Conservation (phyloP, 352 stramenopile species). For the Pythium aquatile region DNA sequence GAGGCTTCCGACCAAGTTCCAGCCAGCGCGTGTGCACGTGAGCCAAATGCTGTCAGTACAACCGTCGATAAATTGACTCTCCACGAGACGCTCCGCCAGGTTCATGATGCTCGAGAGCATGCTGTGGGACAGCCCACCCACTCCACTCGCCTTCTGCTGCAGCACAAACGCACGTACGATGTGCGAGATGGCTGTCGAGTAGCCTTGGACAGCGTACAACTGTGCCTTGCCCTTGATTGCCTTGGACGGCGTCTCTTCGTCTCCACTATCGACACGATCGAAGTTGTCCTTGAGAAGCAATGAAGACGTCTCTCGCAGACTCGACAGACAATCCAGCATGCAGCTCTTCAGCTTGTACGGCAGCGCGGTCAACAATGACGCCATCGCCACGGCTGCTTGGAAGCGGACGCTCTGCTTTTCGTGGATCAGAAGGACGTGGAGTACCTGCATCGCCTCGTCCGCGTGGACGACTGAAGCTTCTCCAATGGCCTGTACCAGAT, state of each 20-base stretch:
- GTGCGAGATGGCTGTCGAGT: slow-evolving; percentile 56
- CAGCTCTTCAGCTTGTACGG: slow-evolving; percentile 35
- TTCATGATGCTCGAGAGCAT: slow-evolving; percentile 63
- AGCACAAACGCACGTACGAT: slow-evolving; percentile 24
- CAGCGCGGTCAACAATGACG: slow-evolving; percentile 30
- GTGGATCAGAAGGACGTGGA: slow-evolving; percentile 30
- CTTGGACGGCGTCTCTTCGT: slow-evolving; percentile 12
- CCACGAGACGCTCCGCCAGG: slow-evolving; percentile 69
- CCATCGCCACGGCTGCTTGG: slow-evolving; percentile 35
- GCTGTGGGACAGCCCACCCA: slow-evolving; percentile 40
- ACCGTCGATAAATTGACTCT: slow-evolving; percentile 75
- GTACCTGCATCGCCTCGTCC: slow-evolving; percentile 15
- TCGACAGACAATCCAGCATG: slow-evolving; percentile 25
- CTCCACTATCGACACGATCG: slow-evolving; percentile 13
- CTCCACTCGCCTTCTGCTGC: slow-evolving; percentile 13
- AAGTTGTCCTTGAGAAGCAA: slow-evolving; percentile 27
- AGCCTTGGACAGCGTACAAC: slow-evolving; percentile 77
- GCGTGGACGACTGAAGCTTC: slow-evolving; percentile 34
- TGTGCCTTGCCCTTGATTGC: slow-evolving; percentile 51
- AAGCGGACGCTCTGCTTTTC: slow-evolving; percentile 49
- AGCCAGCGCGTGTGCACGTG: slow-evolving; percentile 83
- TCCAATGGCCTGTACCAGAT: slow-evolving; percentile 36
- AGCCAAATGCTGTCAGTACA: slow-evolving; percentile 84
- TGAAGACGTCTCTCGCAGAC: slow-evolving; percentile 26
- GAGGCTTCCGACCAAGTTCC: slow-evolving; percentile 73